Evolutionary conservation across 148 eudicot species (phyloP), one percentile per base, ranked within the genome.

Genomic region (Hydrangea macrophylla): DNA sequence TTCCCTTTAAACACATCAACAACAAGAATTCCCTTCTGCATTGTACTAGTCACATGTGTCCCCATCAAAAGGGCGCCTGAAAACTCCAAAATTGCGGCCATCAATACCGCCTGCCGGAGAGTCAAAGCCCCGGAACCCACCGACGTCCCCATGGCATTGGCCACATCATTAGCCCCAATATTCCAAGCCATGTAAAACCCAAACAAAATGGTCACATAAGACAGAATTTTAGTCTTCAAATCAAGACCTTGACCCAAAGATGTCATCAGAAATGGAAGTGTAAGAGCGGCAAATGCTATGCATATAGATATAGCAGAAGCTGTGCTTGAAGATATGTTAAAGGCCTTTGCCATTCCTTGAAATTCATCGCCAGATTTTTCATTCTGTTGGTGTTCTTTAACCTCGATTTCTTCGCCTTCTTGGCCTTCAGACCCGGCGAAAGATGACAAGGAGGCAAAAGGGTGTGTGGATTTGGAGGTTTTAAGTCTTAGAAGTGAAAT

Each of bases 1-100:
- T 94, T 94, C 69, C 98, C 98, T 68, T 90, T 92, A 74, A 94
- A 94, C 55, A 85, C 88, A 85, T 69, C 76, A 40, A 91, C 89
- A 60, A 90, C 97, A 64, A 94, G 89, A 64, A 94, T 94, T 42
- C 98, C 98, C 60, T 90, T 94, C 85, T 94, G 98, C 97, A 94
- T 90, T 71, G 98, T 94, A 35, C 80, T 86, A 0, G 98, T 88
- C 17, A 94, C 98, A 77, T 94, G 92, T 0, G 73, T 85, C 8
- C 98, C 98, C 98, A 88, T 88, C 81, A 90, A 72, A 70, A 85
- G 72, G 1, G 96, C 96, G 57, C 96, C 96, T 0, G 90, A 87
- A 39, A 90, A 90, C 80, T 90, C 96, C 55, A 90, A 60, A 37
- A 90, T 85, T 10, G 85, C 96, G 0, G 96, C 98, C 0, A 78